Conservation (phyloP, 1,139 yeast species). For the Blastobotrys malaysiensis region DNA sequence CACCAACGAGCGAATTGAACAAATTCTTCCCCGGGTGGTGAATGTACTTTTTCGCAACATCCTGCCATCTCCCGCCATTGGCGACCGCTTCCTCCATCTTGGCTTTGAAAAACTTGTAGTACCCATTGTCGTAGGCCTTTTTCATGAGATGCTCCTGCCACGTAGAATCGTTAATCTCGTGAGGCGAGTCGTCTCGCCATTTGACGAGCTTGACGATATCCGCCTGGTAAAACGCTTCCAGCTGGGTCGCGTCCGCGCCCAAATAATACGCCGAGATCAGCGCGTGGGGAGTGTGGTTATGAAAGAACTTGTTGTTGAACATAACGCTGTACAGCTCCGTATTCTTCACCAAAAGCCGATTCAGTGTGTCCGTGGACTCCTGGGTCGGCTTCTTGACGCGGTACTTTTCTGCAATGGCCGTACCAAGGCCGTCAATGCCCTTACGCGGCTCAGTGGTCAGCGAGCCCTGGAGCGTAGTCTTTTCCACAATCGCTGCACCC, state of each 20-base stretch:
- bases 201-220: conserved; percentile 16
- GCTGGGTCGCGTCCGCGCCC: conserved; percentile 22
- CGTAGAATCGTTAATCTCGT: conserved; percentile 30
- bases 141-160: conserved; percentile 29
- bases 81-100: conserved; percentile 23
- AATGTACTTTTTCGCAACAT: conserved; percentile 19
- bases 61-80: conserved; percentile 26
- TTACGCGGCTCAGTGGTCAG: background rate
- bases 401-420: background rate
- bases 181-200: conserved; percentile 32
- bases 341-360: conserved; percentile 28
- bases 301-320: conserved; percentile 27
- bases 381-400: conserved; percentile 15
- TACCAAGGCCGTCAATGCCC: background rate
- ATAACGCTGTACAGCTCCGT: conserved; percentile 28
- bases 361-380: conserved; percentile 19
- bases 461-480: background rate
- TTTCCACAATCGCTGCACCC: background rate
- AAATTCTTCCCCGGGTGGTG: conserved; percentile 13
- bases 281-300: conserved; percentile 32
- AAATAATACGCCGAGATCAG: conserved; percentile 20
- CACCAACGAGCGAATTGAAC: conserved; percentile 24
- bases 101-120: conserved; percentile 30
- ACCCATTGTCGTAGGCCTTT: conserved; percentile 29
- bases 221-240: conserved; percentile 25